Percentiles rank a stretch among this genome's conserved stretches.
Conservation (phyloP, 768 basidiomycete genomes). For the Pleurotus tuoliensis region DNA sequence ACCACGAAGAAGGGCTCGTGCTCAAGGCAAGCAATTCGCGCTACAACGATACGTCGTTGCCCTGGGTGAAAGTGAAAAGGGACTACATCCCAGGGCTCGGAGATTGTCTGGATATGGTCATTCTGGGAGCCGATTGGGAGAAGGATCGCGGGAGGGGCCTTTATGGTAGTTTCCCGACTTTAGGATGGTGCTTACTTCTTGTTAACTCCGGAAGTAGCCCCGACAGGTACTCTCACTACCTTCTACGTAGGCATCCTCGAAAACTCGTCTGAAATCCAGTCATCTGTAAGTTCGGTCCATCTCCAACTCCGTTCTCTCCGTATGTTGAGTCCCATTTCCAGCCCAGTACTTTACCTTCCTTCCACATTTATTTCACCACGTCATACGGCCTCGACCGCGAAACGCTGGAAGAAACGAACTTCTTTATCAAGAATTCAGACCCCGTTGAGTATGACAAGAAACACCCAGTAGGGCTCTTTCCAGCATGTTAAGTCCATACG, state of each 20-base stretch:
- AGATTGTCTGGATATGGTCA: slow-evolving; percentile 73
- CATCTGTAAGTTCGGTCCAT: slow-evolving; percentile 32
- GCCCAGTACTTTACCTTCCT: slow-evolving; percentile 49
- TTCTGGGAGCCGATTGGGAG: slow-evolving; percentile 80
- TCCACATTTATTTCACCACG: slow-evolving; percentile 69
- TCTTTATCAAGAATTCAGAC: slow-evolving; percentile 49
- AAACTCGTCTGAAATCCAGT: slow-evolving; percentile 38
- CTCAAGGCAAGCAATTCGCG: slow-evolving; percentile 67
- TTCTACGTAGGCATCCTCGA: slow-evolving; percentile 73
- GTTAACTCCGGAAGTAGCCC: slow-evolving; percentile 38
- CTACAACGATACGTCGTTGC: slow-evolving; percentile 61
- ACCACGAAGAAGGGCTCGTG: slow-evolving; percentile 67
- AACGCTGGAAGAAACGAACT: slow-evolving; percentile 71
- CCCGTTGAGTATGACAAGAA: slow-evolving; percentile 25
- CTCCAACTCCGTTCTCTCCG: no score
- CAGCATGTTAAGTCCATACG: background rate
- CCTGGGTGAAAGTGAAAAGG: slow-evolving; percentile 87
- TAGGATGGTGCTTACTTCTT: background rate
- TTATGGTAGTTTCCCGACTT: slow-evolving; percentile 36
- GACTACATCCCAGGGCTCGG: slow-evolving; percentile 88
- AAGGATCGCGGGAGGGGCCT: slow-evolving; percentile 73
- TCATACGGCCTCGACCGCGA: slow-evolving; percentile 71
- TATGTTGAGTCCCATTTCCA: slow-evolving; percentile 16
- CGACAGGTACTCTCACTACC: slow-evolving; percentile 68
- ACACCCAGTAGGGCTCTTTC: slow-evolving; percentile 15